Conservation (phyloP, 768 basidiomycete genomes). For the Steccherinum ochraceum region DNA sequence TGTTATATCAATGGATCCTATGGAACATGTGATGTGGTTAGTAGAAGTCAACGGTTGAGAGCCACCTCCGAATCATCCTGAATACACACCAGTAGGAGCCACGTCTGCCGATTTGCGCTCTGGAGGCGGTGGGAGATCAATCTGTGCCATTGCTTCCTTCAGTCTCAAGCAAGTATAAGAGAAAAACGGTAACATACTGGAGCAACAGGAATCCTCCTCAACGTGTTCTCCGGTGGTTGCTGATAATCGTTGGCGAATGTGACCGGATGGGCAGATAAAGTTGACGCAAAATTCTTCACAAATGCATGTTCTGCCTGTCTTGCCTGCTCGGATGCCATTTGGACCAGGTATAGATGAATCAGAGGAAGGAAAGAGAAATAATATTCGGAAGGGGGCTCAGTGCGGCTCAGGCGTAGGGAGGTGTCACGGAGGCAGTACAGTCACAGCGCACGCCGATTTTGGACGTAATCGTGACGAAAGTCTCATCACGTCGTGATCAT, state of each 20-base stretch:
- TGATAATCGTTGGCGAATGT: constrained; percentile 71
- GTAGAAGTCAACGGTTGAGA: not conserved
- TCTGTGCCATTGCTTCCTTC: constrained; percentile 29
- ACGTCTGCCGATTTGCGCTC: constrained; percentile 34
- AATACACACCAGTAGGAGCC: constrained; percentile 29
- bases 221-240: constrained; percentile 56
- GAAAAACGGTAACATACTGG: constrained; percentile 39
- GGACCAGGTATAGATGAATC: not conserved
- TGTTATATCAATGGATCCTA: constrained; percentile 54
- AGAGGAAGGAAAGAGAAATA: not conserved
- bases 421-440: not conserved
- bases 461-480: no score
- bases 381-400: not conserved
- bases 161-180: not conserved
- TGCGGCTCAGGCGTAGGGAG: not conserved
- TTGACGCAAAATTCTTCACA: constrained; percentile 58
- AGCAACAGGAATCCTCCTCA: constrained; percentile 66
- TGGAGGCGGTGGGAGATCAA: constrained; percentile 57
- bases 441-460: no score
- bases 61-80: not conserved
- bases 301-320: constrained; percentile 58
- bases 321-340: constrained; percentile 25
- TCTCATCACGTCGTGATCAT: no score
- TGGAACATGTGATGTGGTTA: constrained; percentile 3
- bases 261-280: constrained; percentile 60